Evolutionary conservation across 805 yeast species (phyloP).

Genomic region (Saccharomycopsis fibuligera): DNA sequence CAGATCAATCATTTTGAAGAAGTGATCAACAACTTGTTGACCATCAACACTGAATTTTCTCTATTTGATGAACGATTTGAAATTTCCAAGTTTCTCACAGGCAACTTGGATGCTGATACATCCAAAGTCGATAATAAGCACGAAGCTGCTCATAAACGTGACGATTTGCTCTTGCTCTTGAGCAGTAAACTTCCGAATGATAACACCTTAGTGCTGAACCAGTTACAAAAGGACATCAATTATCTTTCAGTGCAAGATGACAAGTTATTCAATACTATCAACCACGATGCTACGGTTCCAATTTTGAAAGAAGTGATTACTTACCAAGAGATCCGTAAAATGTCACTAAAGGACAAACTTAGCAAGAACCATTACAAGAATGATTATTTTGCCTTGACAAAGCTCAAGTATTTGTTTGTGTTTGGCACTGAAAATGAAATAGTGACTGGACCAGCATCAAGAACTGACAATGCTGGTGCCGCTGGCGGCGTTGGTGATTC

Average conservation of each 20-base stretch:
- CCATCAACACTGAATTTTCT: constrained; percentile 15
- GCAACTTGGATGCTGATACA: constrained; percentile 7
- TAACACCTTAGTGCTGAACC: constrained; percentile 2
- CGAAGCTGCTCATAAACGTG: constrained; percentile 2
- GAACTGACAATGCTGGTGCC: not conserved
- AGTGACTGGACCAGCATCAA: not conserved
- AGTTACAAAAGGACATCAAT: constrained; percentile 14
- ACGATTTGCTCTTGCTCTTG: constrained; percentile 16
- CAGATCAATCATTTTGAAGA: constrained; percentile 19
- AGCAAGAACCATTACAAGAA: constrained; percentile 8
- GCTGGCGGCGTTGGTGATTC: not conserved
- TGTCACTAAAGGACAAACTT: constrained; percentile 17
- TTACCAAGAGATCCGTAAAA: constrained; percentile 18
- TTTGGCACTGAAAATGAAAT: constrained; percentile 19
- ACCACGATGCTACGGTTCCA: constrained; percentile 20
- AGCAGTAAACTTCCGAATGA: constrained; percentile 20
- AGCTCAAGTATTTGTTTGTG: constrained; percentile 19
- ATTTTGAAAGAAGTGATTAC: constrained; percentile 17
- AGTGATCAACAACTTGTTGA: constrained; percentile 14
- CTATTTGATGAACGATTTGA: constrained; percentile 19
- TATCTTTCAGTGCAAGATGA: constrained; percentile 13
- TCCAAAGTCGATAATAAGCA: not conserved
- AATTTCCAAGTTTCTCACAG: constrained; percentile 16
- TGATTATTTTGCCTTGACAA: constrained; percentile 20
- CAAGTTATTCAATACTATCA: constrained; percentile 10